Conservation (phyloP, 208 protist species). For the Acanthamoeba divionensis region DNA sequence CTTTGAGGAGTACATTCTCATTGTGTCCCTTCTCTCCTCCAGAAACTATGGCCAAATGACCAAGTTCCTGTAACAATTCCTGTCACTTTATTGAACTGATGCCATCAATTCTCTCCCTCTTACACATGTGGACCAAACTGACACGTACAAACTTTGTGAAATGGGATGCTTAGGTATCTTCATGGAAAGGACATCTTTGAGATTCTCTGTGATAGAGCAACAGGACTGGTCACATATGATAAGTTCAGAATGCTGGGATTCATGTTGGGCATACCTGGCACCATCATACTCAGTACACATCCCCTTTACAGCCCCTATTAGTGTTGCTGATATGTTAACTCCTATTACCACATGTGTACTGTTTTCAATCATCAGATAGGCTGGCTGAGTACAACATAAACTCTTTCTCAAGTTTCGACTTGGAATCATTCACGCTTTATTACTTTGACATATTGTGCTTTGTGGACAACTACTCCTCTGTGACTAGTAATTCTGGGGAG, state of each 20-base stretch:
- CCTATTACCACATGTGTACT: not conserved
- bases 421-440: slow-evolving; percentile 2
- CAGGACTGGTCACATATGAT: not conserved
- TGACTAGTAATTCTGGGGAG: too few relatives aligned
- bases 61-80: slow-evolving; percentile 22
- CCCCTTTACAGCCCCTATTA: not conserved
- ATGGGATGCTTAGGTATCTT: not conserved
- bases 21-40: not conserved
- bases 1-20: slow-evolving; percentile 51
- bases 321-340: not conserved
- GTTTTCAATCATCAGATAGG: not conserved
- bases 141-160: not conserved
- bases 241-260: slow-evolving; percentile 33
- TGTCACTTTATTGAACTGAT: too few relatives aligned
- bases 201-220: not conserved
- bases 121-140: not conserved
- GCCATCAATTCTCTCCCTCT: not conserved
- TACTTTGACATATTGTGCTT: slow-evolving; percentile 20
- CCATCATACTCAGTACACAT: slow-evolving; percentile 3
- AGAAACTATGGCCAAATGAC: slow-evolving; percentile 11
- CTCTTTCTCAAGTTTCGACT: slow-evolving; percentile 10
- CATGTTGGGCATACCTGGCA: slow-evolving; percentile 48
- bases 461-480: not conserved
- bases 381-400: slow-evolving; percentile 35
- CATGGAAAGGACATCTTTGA: slow-evolving; percentile 19